Evolutionary conservation across 129 eudicot genomes (phyloP).

Genomic region (Centrapalus pauciflorus): DNA sequence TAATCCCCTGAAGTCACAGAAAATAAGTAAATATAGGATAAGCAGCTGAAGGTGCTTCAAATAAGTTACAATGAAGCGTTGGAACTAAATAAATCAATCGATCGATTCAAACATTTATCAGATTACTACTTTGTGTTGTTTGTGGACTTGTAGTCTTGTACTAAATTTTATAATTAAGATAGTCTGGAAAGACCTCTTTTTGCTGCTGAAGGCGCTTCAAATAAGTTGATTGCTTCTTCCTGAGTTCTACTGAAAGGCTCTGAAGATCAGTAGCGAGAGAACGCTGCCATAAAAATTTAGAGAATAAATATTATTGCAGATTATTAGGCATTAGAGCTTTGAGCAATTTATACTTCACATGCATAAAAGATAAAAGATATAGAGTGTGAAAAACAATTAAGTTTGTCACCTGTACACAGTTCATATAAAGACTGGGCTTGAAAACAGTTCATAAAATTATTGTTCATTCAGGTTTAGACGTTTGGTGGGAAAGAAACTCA

Average conservation of each 20-base stretch:
- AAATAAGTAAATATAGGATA: neutral
- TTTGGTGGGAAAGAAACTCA: no score
- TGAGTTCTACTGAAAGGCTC: conserved; percentile 72
- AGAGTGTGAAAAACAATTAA: neutral
- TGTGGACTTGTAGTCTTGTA: neutral
- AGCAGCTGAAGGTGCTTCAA: no score
- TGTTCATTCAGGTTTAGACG: no score
- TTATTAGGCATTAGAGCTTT: no score
- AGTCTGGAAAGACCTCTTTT: conserved; percentile 54
- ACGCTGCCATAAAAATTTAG: conserved; percentile 47
- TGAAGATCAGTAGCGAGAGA: conserved; percentile 98
- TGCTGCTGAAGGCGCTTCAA: conserved; percentile 74
- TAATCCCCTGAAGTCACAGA: neutral
- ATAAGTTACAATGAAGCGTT: neutral
- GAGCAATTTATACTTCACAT: neutral
- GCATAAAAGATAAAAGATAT: neutral
- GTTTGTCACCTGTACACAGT: neutral
- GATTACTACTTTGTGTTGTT: neutral
- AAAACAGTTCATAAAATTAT: no score
- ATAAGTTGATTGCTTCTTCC: conserved; percentile 80
- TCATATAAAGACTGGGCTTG: no score
- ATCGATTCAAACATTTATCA: neutral
- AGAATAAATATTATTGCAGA: neutral
- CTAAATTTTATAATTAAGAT: conserved; percentile 4
- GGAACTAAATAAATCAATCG: neutral